Evolutionary conservation across 371 early-diverging fungal genomes (phyloP), one percentile per base, ranked within the genome.

Genomic region (Mortierella sp.): DNA sequence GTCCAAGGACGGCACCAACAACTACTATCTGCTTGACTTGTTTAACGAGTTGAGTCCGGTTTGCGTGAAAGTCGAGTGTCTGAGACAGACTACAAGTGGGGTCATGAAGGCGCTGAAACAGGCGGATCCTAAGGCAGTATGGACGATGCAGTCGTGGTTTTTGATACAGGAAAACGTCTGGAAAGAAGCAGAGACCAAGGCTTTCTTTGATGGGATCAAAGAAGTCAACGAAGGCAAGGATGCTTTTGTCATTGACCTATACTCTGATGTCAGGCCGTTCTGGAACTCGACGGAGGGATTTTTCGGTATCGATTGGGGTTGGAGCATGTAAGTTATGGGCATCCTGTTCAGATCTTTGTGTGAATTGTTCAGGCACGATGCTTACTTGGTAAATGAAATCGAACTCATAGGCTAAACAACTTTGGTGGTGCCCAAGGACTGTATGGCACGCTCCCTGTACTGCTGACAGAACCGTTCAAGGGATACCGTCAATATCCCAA

Each of bases 101-200:
- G 78, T 76, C 14, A 76, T 76, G 78, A 59, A 46, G 23, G 65
- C 78, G 9, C 47, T 76, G 18, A 69, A 76, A 38, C 30, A n/a
- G 1, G 78, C 78, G 3, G 78, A 76, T 43, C 78, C 78, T 18
- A 57, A 70, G 30, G 66, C 78, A 2, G 58, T 69, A 23, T 76
- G 78, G 78, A 53, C 55, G 10, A 64, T 76, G 70, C 78, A 76
- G 39, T 66, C 70, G 5, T 76, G 78, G 78, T 76, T 76, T 53
- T 45, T 76, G 38, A 2, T 59, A 10, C 43, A 53, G 21, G 18
- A 23, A 1, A 53, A 65, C 10, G 42, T 65, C 34, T 76, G 78
- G 70, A 39, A 54, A 12, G 41, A 26, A 1, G 31, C 30, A 0
- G 65, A 58, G 43, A 70, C 59, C 1, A 70, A 62, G 60, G 70